These are phyloP conservation scores for Vitis hybrid DNA, from an alignment of 177 flowering plant genomes.

Conservation along the genomic window DNA sequence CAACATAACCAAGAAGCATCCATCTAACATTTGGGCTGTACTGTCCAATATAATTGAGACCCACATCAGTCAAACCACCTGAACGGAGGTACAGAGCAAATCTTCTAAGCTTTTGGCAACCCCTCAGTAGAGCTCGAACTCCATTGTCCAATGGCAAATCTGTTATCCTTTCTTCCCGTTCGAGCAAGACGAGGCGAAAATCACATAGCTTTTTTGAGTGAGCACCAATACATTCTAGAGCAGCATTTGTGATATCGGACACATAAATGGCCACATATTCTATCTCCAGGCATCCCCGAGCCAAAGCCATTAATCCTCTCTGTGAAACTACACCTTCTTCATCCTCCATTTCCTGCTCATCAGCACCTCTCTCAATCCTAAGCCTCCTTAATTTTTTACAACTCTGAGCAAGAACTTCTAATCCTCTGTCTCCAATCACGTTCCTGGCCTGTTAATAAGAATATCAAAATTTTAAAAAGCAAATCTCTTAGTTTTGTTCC, in stretches of 20 bases:
- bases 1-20: conserved; percentile 84
- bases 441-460: conserved; percentile 56
- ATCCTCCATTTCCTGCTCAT: conserved; percentile 76
- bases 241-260: conserved; percentile 71
- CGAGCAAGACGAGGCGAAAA: conserved; percentile 83
- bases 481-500: not conserved
- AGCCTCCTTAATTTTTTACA: conserved; percentile 76
- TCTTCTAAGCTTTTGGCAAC: conserved; percentile 66
- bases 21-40: conserved; percentile 72
- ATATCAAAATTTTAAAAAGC: not conserved
- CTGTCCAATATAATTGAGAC: conserved; percentile 68
- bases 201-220: conserved; percentile 64
- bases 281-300: conserved; percentile 68
- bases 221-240: conserved; percentile 58
- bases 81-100: conserved; percentile 71
- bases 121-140: conserved; percentile 64
- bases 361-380: conserved; percentile 78
- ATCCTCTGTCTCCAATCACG: conserved; percentile 83
- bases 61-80: conserved; percentile 75
- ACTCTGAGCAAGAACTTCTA: conserved; percentile 58
- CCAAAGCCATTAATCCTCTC: conserved; percentile 68
- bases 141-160: conserved; percentile 88
- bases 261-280: conserved; percentile 87
- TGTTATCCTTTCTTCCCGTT: conserved; percentile 52
- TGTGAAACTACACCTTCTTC: conserved; percentile 78